Percentiles rank a stretch among this genome's conserved stretches.
Evolutionary conservation across 345 rosid species (phyloP).

Genomic region (Camelina laxa): DNA sequence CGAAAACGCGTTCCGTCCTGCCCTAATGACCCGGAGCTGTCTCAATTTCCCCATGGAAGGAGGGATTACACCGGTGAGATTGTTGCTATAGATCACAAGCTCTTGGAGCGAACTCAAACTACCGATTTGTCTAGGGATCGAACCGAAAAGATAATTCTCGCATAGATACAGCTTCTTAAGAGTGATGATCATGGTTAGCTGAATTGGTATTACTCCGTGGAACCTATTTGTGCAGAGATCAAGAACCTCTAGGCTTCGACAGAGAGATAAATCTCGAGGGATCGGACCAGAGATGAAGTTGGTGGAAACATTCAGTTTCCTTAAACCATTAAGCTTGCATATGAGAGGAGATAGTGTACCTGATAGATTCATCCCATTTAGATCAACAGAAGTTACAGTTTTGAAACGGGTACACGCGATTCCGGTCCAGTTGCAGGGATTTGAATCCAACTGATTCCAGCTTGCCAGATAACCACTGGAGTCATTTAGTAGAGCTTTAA

Average conservation of each 20-base stretch:
- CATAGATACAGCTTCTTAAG: constrained; percentile 58
- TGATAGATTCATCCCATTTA: constrained; percentile 59
- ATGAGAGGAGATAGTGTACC: constrained; percentile 66
- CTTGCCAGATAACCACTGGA: constrained; percentile 51
- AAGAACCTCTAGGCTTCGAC: constrained; percentile 55
- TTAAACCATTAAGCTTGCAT: constrained; percentile 56
- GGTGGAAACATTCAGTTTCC: constrained; percentile 55
- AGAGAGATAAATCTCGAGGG: constrained; percentile 53
- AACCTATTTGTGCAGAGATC: constrained; percentile 75
- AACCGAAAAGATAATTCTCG: constrained; percentile 63
- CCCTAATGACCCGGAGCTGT: constrained; percentile 62
- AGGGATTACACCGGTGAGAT: constrained; percentile 72
- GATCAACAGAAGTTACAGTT: constrained; percentile 59
- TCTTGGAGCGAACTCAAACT: constrained; percentile 58
- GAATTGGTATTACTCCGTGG: constrained; percentile 65
- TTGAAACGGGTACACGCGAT: constrained; percentile 53
- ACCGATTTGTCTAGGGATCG: constrained; percentile 62
- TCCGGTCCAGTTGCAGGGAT: constrained; percentile 77
- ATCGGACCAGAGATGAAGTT: constrained; percentile 63
- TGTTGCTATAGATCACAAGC: constrained; percentile 73
- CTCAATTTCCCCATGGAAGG: constrained; percentile 53
- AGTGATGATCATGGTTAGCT: constrained; percentile 51
- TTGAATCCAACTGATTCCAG: constrained; percentile 63
- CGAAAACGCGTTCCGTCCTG: constrained; percentile 68
- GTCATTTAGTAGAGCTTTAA: constrained; percentile 61